phyloP scores from a whole-genome alignment of 208 protist genomes.

The Leishmania gerbilli region DNA sequence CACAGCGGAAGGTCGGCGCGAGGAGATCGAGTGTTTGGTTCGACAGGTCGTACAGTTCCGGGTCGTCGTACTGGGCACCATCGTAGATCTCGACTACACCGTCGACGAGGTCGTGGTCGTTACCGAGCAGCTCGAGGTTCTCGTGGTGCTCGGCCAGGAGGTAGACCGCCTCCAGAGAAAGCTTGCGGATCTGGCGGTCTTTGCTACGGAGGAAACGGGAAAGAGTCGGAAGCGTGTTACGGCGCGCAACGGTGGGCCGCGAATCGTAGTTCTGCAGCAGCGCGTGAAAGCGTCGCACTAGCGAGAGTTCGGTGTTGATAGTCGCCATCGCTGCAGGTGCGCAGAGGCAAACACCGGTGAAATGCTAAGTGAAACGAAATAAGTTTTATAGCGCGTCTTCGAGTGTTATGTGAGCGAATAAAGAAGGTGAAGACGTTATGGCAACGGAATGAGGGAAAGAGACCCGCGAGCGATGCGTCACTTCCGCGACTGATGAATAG shows the following conservation, averaged over 20 bases:
- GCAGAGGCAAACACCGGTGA: background rate
- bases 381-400: background rate
- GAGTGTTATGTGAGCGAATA: background rate
- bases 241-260: slow-evolving; percentile 75
- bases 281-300: slow-evolving; percentile 81
- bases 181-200: slow-evolving; percentile 75
- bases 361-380: background rate
- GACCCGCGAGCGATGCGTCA: background rate
- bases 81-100: slow-evolving; percentile 73
- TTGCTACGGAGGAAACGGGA: slow-evolving; percentile 82
- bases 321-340: slow-evolving; percentile 43
- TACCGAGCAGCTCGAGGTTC: slow-evolving; percentile 74
- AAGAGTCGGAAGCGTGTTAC: slow-evolving; percentile 83
- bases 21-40: slow-evolving; percentile 54
- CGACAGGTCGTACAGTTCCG: slow-evolving; percentile 65
- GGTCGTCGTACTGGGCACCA: slow-evolving; percentile 76
- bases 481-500: background rate
- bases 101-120: slow-evolving; percentile 49
- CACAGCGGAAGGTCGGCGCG: slow-evolving; percentile 39
- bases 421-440: background rate
- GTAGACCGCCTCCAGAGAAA: slow-evolving; percentile 67
- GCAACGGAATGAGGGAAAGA: background rate
- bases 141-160: slow-evolving; percentile 86
- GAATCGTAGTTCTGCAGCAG: slow-evolving; percentile 78
- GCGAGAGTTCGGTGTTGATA: slow-evolving; percentile 70